phyloP scores from a whole-genome alignment of 768 basidiomycete genomes.

The Cystobasidium ongulense region DNA sequence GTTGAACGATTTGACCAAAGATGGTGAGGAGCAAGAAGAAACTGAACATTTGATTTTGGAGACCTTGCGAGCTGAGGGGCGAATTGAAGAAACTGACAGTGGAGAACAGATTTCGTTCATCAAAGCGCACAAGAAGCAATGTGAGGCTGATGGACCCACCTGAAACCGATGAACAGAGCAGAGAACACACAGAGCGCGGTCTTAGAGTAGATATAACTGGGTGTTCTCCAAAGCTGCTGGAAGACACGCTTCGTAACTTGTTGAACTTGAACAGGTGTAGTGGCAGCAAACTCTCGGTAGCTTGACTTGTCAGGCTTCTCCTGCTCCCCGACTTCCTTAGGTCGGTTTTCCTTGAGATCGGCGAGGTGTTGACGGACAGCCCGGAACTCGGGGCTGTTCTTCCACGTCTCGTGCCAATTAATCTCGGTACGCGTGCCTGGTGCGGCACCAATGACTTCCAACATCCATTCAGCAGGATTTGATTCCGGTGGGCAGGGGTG shows the following conservation, averaged over 20 bases:
- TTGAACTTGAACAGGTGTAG: background rate
- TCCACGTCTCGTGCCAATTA: constrained; percentile 83
- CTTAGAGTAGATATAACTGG: constrained; percentile 44
- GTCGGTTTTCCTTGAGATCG: constrained; percentile 54
- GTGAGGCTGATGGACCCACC: constrained; percentile 26
- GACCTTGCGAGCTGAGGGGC: constrained; percentile 42
- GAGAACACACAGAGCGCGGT: background rate
- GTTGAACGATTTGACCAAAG: constrained; percentile 45
- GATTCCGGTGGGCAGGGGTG: constrained; percentile 55
- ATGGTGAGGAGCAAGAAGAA: constrained; percentile 44
- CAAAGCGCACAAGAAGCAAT: constrained; percentile 34
- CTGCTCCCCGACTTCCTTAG: constrained; percentile 44
- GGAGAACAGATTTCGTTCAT: constrained; percentile 42
- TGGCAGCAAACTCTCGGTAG: constrained; percentile 29
- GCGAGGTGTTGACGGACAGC: constrained; percentile 49
- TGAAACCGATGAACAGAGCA: constrained; percentile 31
- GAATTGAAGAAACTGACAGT: constrained; percentile 47
- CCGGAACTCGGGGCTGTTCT: constrained; percentile 59
- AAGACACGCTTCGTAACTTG: constrained; percentile 42
- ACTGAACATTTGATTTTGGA: constrained; percentile 44
- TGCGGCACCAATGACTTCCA: constrained; percentile 54
- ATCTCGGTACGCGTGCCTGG: constrained; percentile 56
- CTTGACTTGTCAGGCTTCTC: constrained; percentile 32
- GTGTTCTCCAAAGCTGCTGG: constrained; percentile 46
- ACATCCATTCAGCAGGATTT: constrained; percentile 65